Conservation (phyloP, 495 filamentous ascomycete genomes). For the Penicillium diatomitis region DNA sequence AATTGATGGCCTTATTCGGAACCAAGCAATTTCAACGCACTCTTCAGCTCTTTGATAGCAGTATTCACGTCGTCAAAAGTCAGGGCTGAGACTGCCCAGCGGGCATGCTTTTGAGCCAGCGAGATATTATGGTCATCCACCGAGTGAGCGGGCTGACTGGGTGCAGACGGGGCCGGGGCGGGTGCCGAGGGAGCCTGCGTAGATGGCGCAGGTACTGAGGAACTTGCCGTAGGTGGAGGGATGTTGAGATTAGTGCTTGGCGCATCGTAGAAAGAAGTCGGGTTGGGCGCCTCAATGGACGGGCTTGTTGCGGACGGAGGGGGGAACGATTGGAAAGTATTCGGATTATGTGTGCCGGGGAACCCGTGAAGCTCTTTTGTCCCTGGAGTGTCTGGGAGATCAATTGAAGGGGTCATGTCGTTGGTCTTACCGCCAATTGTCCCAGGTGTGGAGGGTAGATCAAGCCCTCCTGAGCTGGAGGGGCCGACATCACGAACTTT, state of each 20-base stretch:
- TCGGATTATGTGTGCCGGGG: constrained; percentile 10
- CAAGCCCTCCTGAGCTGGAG: constrained; percentile 11
- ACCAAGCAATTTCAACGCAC: constrained; percentile 49
- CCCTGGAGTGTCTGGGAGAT: constrained; percentile 34
- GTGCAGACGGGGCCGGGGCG: constrained; percentile 11
- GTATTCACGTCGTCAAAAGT: constrained; percentile 95
- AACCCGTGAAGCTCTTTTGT: constrained; percentile 8
- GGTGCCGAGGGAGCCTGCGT: constrained; percentile 8
- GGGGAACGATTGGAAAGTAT: constrained; percentile 40
- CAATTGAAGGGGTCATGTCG: constrained; percentile 4
- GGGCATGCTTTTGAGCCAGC: constrained; percentile 87
- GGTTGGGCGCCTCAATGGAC: constrained; percentile 18
- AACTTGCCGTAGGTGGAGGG: constrained; percentile 16
- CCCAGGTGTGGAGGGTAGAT: constrained; percentile 34
- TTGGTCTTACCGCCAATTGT: constrained; percentile 21
- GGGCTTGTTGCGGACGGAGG: constrained; percentile 25
- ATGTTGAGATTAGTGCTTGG: constrained; percentile 12
- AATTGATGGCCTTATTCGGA: constrained; percentile 17
- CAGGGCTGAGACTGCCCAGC: constrained; percentile 92
- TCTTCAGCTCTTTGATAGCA: constrained; percentile 74
- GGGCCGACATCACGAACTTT: constrained; percentile 13
- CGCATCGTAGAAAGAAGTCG: constrained; percentile 25
- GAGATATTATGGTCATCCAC: constrained; percentile 68
- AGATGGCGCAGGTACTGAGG: constrained; percentile 12
- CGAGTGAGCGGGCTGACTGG: constrained; percentile 18